Base-by-base conservation (phyloP, 176 grass and related monocot genomes). In the Stipa capillata region DNA sequence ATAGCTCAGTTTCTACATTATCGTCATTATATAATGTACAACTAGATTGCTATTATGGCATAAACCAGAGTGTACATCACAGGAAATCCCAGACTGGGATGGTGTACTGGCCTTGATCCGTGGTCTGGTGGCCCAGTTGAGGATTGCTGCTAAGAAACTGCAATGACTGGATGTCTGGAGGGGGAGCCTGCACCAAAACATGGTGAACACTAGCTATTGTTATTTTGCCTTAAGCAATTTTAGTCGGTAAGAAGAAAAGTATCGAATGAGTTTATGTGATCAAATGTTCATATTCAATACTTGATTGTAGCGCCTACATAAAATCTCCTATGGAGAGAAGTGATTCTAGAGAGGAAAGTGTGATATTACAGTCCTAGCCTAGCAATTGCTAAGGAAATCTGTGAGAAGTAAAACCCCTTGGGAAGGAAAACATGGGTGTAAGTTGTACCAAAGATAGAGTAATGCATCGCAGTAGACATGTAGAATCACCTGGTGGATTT, bases 11-110 rank as follows among this genome's bases (percentile, higher is more conserved):
- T 44, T 44, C 51, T 44, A 76, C 76, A 84, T 68, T 79, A 84
- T 74, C 67, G 7, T 33, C 1, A 33, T 36, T 69, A 69, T 58
- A 88, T 74, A 75, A 68, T 88, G 79, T 79, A 88, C 86, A 88
- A 5, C 42, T 76, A 36, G 54, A 37, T 45, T 33, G 63, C 54
- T 85, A 89, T 28, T 36, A 12, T 36, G 11, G 67, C 36, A 43
- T 81, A 73, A 40, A 80, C 51, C 23, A 51, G n/a, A 80, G 44
- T 34, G 41, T 64, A 55, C 63, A 36, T 97, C 85, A 97, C 11
- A 97, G 81, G 68, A 97, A 97, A 85, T 97, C 91, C 91, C 94
- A 93, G 34, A 93, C 91, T 47, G 94, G 91, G 66, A 97, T 93
- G 14, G 88, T 83, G 88, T 92, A 93, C 34, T 97, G 90, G 35